Base-by-base conservation (phyloP, 2,329 filamentous ascomycete genomes). In the Aspergillus ustus region DNA sequence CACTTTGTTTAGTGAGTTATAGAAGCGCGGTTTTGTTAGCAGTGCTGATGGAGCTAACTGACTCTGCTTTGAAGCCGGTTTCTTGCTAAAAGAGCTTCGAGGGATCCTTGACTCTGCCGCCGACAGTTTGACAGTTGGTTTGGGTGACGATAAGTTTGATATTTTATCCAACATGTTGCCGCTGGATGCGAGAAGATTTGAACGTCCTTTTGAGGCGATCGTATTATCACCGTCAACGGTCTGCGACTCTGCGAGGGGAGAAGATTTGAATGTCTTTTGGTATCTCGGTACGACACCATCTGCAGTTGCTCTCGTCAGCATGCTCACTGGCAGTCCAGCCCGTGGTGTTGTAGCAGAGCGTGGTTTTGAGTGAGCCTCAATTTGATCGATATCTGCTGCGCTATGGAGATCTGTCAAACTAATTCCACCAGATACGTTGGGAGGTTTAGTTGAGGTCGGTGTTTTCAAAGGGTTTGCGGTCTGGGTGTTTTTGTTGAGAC, bases 251-350 rank as follows among this genome's bases (percentile, higher is more conserved):
- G 73, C 66, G 29, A 77, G 67, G 22, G 74, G 74, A 13, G 75
- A 77, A 7, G 74, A 73, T 52, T 69, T 73, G 63, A 75, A 75
- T 13, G 48, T 62, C 40, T 64, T 69, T 48, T 70, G 60, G 9
- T 61, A 56, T 20, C 60, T 63, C 50, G 62, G 66, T 17, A 53
- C 29, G 37, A 54, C 55, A 5, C 45, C 49, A 9, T 69, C 65
- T 20, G 45, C 52, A 13, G 57, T 40, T 15, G 44, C 22, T 55
- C 60, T 60, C 22, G 29, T 22, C 11, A 55, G 37, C n/a, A 43
- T 37, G 19, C n/a, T 37, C 34, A 22, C 59, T 25, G 52, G 20
- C 11, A 50, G 31, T 11, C 43, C 52, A 28, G 20, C 28, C 44
- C 52, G 54, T n/a, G 48, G 25, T 29, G 13, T 31, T 31, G 29